These are phyloP conservation scores for Ophiostoma quercus DNA, from an alignment of 2,329 filamentous ascomycete genomes.

Conservation along the genomic window DNA sequence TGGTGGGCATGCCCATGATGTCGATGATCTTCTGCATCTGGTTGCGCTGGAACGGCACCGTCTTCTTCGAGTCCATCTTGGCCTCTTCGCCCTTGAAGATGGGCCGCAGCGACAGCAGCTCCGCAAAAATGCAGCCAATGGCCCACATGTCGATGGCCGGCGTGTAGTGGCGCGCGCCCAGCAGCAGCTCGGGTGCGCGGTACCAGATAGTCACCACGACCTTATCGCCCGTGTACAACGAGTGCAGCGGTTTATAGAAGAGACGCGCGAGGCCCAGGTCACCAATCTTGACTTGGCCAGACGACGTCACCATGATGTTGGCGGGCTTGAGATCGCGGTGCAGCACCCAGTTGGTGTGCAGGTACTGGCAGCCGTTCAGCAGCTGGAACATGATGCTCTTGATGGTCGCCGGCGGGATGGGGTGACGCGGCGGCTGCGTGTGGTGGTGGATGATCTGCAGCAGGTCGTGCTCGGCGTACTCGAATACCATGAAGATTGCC, in stretches of 20 bases:
- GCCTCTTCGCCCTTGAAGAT: slow-evolving; percentile 99
- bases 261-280: slow-evolving; percentile 87
- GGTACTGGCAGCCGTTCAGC: slow-evolving; percentile 87
- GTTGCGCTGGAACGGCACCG: slow-evolving; percentile 92
- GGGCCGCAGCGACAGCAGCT: slow-evolving; percentile 79
- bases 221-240: slow-evolving; percentile 89
- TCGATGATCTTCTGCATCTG: slow-evolving; percentile 99
- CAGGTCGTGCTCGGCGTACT: slow-evolving; percentile 95
- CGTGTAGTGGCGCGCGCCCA: slow-evolving; percentile 93
- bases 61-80: slow-evolving; percentile 98
- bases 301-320: slow-evolving; percentile 96
- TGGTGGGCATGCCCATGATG: slow-evolving; percentile 84
- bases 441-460: slow-evolving; percentile 98
- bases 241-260: slow-evolving; percentile 89
- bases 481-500: slow-evolving; percentile 99
- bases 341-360: slow-evolving; percentile 94
- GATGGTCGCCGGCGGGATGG: slow-evolving; percentile 82
- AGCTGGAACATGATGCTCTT: slow-evolving; percentile 95
- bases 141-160: slow-evolving; percentile 97
- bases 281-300: slow-evolving; percentile 87
- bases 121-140: slow-evolving; percentile 94
- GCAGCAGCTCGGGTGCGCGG: slow-evolving; percentile 84
- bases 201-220: slow-evolving; percentile 99
- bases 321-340: slow-evolving; percentile 96
- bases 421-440: slow-evolving; percentile 78